phyloP scores from a whole-genome alignment of 805 yeast genomes.

The Candida verbasci region DNA sequence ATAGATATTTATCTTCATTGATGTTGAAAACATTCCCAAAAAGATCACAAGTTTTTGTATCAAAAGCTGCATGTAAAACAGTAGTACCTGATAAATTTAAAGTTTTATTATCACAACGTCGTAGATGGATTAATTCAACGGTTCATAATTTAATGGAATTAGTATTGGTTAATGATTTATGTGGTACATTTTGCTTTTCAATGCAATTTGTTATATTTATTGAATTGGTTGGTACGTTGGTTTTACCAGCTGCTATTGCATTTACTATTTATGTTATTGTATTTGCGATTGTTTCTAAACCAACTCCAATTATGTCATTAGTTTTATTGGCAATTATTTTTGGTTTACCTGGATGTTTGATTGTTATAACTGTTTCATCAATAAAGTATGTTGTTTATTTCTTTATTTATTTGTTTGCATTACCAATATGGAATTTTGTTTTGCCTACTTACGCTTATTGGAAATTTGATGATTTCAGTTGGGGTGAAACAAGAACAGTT shows the following conservation, averaged over 20 bases:
- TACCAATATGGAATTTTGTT: conserved; percentile 93
- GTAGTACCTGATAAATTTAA: conserved; percentile 79
- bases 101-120: conserved; percentile 83
- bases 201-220: conserved; percentile 88
- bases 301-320: conserved; percentile 76
- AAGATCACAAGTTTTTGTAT: conserved; percentile 79
- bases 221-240: conserved; percentile 83
- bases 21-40: conserved; percentile 88
- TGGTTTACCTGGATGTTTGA: conserved; percentile 81
- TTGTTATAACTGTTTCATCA: conserved; percentile 76
- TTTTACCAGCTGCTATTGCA: conserved; percentile 81
- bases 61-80: conserved; percentile 91
- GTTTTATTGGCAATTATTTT: conserved; percentile 71
- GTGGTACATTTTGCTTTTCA: conserved; percentile 92
- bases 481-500: conserved; percentile 93
- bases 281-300: conserved; percentile 62
- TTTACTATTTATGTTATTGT: conserved; percentile 79
- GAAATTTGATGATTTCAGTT: conserved; percentile 93
- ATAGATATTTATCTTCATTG: conserved; percentile 76
- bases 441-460: conserved; percentile 85
- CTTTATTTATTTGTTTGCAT: conserved; percentile 68
- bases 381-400: conserved; percentile 74
- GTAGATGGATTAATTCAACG: conserved; percentile 96
- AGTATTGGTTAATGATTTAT: conserved; percentile 75
- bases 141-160: conserved; percentile 89